Percentiles rank a stretch among this genome's conserved stretches.
These are phyloP conservation scores for Rosellinia necatrix DNA, from an alignment of 2,329 filamentous ascomycete genomes.

Conservation along the genomic window DNA sequence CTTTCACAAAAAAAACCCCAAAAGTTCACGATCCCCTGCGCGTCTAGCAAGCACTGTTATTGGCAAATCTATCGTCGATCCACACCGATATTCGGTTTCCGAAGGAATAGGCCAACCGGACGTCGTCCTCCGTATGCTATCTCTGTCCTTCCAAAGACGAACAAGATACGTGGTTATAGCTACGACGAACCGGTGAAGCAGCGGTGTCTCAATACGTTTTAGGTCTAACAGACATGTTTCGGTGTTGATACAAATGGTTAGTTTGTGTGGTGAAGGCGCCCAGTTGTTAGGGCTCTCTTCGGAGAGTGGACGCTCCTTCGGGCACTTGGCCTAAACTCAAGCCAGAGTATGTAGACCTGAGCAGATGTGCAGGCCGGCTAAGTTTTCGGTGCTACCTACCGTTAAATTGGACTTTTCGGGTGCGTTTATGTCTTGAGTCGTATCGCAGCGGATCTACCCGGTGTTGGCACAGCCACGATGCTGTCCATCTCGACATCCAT, in stretches of 20 bases:
- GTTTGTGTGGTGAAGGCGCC: background rate
- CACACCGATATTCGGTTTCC: constrained; percentile 18
- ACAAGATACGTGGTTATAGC: background rate
- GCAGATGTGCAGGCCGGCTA: constrained; percentile 9
- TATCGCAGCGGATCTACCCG: constrained; percentile 28
- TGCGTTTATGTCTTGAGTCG: constrained; percentile 6
- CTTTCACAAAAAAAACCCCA: constrained; percentile 3
- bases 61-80: constrained; percentile 16
- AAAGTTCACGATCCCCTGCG: constrained; percentile 9
- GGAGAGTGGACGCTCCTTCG: background rate
- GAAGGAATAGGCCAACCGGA: constrained; percentile 8
- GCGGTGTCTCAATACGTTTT: background rate
- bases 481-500: constrained; percentile 2
- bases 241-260: background rate
- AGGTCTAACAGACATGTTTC: background rate
- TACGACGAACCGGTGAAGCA: background rate
- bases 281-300: background rate
- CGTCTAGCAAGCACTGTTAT: constrained; percentile 1
- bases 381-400: constrained; percentile 17
- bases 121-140: background rate
- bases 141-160: background rate
- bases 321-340: background rate
- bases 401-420: constrained; percentile 13
- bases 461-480: constrained; percentile 22
- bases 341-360: constrained; percentile 4